Evolutionary conservation across 2,329 filamentous ascomycete species (phyloP).

Genomic region (Epichloe gansuensis): DNA sequence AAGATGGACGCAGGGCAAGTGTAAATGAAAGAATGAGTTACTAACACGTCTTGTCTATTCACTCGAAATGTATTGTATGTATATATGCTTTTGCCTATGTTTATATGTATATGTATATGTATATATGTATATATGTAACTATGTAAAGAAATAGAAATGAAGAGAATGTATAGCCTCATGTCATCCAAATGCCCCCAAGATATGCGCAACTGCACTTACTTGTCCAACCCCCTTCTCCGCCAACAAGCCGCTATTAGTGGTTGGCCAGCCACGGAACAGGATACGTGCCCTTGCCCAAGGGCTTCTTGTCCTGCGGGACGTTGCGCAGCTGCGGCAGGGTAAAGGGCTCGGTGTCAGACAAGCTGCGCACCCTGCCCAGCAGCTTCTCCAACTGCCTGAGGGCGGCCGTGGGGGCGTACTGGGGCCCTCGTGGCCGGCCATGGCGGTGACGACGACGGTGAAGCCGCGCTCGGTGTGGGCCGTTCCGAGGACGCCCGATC

Average conservation of each 20-base stretch:
- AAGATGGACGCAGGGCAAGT: too few species aligned
- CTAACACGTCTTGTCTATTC: too few species aligned
- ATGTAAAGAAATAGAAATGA: too few species aligned
- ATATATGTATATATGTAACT: too few species aligned
- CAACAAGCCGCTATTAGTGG: not conserved
- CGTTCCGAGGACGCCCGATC: conserved; percentile 55
- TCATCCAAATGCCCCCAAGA: too few species aligned
- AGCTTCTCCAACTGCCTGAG: conserved; percentile 67
- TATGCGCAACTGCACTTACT: not conserved
- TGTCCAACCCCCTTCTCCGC: too few species aligned
- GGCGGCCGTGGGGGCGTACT: conserved; percentile 55
- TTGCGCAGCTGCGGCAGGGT: conserved; percentile 11
- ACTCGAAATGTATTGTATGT: too few species aligned
- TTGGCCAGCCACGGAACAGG: conserved; percentile 9
- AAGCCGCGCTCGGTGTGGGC: conserved; percentile 63
- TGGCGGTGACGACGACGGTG: conserved; percentile 53
- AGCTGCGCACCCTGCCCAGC: conserved; percentile 52
- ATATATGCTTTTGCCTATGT: too few species aligned
- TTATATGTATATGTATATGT: too few species aligned
- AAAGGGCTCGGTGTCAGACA: conserved; percentile 32
- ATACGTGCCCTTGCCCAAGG: conserved; percentile 14
- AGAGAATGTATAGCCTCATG: too few species aligned
- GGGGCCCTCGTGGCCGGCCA: conserved; percentile 57
- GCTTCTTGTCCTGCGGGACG: conserved; percentile 8
- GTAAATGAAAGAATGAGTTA: too few species aligned